Evolutionary conservation across 306 rosid genomes (phyloP).

Genomic region (Vigna mungo): DNA sequence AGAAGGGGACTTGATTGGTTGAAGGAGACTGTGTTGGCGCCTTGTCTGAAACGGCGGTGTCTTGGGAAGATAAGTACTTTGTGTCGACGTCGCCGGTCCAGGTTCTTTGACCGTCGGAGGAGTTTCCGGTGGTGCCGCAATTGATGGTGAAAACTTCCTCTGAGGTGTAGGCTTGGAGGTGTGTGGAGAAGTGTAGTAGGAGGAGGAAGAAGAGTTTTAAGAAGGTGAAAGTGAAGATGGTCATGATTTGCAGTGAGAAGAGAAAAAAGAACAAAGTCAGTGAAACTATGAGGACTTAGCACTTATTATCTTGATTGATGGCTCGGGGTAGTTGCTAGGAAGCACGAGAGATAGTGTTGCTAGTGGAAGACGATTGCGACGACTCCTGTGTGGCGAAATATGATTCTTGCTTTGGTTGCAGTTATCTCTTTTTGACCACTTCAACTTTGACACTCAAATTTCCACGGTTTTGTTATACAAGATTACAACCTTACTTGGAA

Average conservation of each 20-base stretch:
- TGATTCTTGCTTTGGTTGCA: background rate
- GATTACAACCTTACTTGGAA: background rate
- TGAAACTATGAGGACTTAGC: background rate
- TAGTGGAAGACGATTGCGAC: background rate
- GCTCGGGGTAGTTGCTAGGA: background rate
- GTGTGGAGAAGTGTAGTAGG: background rate
- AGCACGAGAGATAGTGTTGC: background rate
- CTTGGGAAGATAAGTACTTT: slow-evolving; percentile 17
- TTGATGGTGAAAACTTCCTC: slow-evolving; percentile 39
- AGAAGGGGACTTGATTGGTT: slow-evolving; percentile 10
- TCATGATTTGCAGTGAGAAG: slow-evolving; percentile 27
- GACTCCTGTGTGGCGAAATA: background rate
- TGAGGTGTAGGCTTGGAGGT: slow-evolving; percentile 45
- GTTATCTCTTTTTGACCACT: slow-evolving; percentile 26
- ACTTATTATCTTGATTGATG: background rate
- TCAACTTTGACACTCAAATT: slow-evolving; percentile 14
- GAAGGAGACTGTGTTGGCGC: slow-evolving; percentile 34
- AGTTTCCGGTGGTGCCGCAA: slow-evolving; percentile 51
- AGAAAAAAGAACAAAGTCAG: background rate
- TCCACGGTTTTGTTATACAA: background rate
- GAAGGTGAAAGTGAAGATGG: background rate
- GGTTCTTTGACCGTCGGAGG: slow-evolving; percentile 21
- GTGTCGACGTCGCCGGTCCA: slow-evolving; percentile 52
- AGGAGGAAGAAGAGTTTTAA: background rate
- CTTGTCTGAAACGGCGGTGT: background rate